Percentiles rank a stretch among this genome's conserved stretches.
phyloP scores from a whole-genome alignment of 306 rosid genomes.

The Heteromeles arbutifolia region DNA sequence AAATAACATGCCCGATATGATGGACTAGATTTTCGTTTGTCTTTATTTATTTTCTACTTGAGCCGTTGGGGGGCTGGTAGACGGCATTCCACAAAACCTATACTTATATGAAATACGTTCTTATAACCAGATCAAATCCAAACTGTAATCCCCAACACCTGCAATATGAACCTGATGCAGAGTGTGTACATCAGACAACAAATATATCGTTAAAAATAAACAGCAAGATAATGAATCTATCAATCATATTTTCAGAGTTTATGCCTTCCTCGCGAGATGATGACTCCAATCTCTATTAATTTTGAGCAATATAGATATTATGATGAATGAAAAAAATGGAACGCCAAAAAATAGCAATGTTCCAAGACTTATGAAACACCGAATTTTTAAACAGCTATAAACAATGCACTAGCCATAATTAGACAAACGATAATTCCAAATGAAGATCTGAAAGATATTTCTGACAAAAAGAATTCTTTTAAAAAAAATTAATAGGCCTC shows the following conservation, averaged over 20 bases:
- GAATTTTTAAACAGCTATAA: neutral
- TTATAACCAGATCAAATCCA: slow-evolving; percentile 10
- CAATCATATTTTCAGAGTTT: neutral
- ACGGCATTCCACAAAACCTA: no score
- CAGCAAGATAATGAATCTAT: neutral
- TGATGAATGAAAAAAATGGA: neutral
- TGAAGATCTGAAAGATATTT: neutral
- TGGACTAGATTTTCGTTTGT: no score
- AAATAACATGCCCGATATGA: no score
- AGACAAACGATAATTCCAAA: no score
- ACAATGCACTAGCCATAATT: neutral
- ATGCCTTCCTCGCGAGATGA: neutral
- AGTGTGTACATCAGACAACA: slow-evolving; percentile 19
- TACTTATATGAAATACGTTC: no score
- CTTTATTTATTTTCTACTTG: no score
- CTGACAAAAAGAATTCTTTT: no score
- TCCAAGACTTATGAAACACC: neutral
- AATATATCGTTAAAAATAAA: neutral
- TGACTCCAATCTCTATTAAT: neutral
- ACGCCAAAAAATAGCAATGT: neutral
- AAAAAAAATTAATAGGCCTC: no score
- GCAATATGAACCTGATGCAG: slow-evolving; percentile 77
- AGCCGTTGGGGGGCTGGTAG: no score
- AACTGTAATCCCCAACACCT: slow-evolving; percentile 79
- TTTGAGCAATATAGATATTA: neutral